Percentiles rank a stretch among this genome's conserved stretches.
These are phyloP conservation scores for Thalia dealbata DNA, from an alignment of 176 grass and related monocot species.

Conservation along the genomic window DNA sequence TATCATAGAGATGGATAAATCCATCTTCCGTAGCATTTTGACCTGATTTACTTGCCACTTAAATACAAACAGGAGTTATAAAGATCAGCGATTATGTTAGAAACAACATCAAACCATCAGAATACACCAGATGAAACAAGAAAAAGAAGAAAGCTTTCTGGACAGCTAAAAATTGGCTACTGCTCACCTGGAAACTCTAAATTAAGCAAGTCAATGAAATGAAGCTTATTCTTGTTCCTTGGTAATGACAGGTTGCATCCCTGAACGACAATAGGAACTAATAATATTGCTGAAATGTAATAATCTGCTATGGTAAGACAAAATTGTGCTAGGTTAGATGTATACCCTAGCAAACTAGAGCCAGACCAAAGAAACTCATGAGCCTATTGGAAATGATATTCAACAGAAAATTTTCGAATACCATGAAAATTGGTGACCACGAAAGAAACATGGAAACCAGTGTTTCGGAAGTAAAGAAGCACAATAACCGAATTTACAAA, in stretches of 20 bases:
- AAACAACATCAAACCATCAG: neutral
- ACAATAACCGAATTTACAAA: too few relatives aligned
- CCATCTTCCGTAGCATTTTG: slow-evolving; percentile 28
- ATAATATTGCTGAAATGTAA: neutral
- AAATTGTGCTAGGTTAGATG: neutral
- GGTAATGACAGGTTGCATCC: slow-evolving; percentile 73
- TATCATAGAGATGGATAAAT: slow-evolving; percentile 45
- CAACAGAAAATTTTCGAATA: neutral
- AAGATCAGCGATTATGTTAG: neutral
- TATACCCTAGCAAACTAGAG: neutral
- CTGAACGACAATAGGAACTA: slow-evolving; percentile 17
- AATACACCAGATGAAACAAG: neutral
- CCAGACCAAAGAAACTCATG: neutral
- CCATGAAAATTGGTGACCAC: too few relatives aligned
- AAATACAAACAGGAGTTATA: neutral
- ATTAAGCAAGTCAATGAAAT: slow-evolving; percentile 58
- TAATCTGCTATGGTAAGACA: neutral
- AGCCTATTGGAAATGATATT: neutral
- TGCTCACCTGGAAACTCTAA: slow-evolving; percentile 50
- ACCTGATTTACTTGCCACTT: slow-evolving; percentile 29
- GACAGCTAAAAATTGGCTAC: neutral
- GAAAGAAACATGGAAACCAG: too few relatives aligned
- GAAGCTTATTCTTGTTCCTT: slow-evolving; percentile 53
- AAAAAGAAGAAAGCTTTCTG: slow-evolving; percentile 5
- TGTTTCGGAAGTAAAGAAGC: too few relatives aligned